Base-by-base conservation (phyloP, 768 basidiomycete genomes). In the Auriculariales sp. region DNA sequence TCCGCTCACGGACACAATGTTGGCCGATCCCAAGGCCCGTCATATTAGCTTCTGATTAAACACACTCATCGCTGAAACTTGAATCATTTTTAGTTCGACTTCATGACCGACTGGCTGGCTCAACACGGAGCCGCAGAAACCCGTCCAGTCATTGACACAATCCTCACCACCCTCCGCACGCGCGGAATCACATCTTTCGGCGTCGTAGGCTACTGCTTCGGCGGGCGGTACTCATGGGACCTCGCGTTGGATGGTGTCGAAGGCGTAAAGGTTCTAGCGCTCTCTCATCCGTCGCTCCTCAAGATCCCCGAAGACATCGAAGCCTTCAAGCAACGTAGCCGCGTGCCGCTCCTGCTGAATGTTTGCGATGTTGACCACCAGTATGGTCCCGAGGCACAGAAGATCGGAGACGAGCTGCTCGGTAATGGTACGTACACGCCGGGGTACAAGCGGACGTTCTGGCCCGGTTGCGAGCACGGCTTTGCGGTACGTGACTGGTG, bases 301-400 rank as follows among this genome's bases (percentile, higher is more conserved):
- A 48, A 74, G 32, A 52, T 73, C 31, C 78, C 80, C 14, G 66
- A 60, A 0, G 84, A 87, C 63, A 67, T 87, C 39, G 68, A 83
- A 80, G 72, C 66, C 68, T 76, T 77, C 61, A 55, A 63, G 36
- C 49, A 57, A 2, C 54, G 46, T 9, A 66, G 78, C 28, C 71
- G 71, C 42, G 70, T 70, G 1, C 79, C 82, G 19, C 67, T 84
- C 27, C 70, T 86, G 32, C 78, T 83, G 64, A 83, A 83, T 67
- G 75, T 73, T 35, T 82, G 81, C 28, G 68, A 71, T 24, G 34
- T 59, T 28, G 79, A 83, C 59, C 2, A 30, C 3, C 61, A 62
- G 57, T 84, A 81, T 69, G 73, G 77, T 4, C 44, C 32, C 1
- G 71, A 72, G 33, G 47, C 66, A 3, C 70, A 73, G 49, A 61